A percentile compares a stretch with the other conserved stretches of the same genome.
These are phyloP conservation scores for Kodamaea hsintzibuensis DNA, from an alignment of 805 yeast species.

Conservation along the genomic window DNA sequence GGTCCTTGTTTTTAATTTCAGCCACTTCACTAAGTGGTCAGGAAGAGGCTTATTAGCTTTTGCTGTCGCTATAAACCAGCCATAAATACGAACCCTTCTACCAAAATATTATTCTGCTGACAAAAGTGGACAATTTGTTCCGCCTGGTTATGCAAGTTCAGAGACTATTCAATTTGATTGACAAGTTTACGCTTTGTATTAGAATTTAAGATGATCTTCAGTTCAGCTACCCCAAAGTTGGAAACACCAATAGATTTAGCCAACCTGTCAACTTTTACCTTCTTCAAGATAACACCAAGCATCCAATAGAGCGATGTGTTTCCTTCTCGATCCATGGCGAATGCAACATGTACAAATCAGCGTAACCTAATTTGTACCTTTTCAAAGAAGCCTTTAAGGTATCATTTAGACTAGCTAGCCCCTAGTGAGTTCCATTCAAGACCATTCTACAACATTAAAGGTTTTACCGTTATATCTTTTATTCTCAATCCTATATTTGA, in stretches of 20 bases:
- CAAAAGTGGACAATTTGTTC: slow-evolving; percentile 16
- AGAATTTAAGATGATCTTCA: slow-evolving; percentile 27
- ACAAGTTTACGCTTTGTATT: slow-evolving; percentile 20
- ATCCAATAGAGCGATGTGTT: slow-evolving; percentile 34
- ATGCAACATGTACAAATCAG: slow-evolving; percentile 54
- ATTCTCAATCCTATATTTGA: slow-evolving; percentile 43
- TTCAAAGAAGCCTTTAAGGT: slow-evolving; percentile 40
- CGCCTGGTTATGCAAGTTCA: slow-evolving; percentile 21
- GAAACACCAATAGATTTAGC: slow-evolving; percentile 73
- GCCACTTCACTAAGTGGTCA: slow-evolving; percentile 44
- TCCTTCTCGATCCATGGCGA: slow-evolving; percentile 38
- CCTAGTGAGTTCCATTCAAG: not conserved
- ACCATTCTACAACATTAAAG: not conserved
- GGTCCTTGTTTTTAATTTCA: slow-evolving; percentile 42
- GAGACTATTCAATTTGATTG: slow-evolving; percentile 25
- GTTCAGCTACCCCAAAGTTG: slow-evolving; percentile 50
- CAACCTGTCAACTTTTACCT: slow-evolving; percentile 58
- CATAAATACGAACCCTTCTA: slow-evolving; percentile 23
- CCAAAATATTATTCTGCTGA: slow-evolving; percentile 13
- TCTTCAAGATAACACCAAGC: slow-evolving; percentile 78
- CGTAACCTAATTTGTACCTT: slow-evolving; percentile 43
- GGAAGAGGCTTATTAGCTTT: slow-evolving; percentile 14
- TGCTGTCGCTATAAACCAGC: slow-evolving; percentile 19
- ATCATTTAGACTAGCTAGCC: slow-evolving; percentile 34
- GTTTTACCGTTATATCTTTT: not conserved